Base-by-base conservation (phyloP, 306 rosid genomes). In the Astragalus glycyphyllos region DNA sequence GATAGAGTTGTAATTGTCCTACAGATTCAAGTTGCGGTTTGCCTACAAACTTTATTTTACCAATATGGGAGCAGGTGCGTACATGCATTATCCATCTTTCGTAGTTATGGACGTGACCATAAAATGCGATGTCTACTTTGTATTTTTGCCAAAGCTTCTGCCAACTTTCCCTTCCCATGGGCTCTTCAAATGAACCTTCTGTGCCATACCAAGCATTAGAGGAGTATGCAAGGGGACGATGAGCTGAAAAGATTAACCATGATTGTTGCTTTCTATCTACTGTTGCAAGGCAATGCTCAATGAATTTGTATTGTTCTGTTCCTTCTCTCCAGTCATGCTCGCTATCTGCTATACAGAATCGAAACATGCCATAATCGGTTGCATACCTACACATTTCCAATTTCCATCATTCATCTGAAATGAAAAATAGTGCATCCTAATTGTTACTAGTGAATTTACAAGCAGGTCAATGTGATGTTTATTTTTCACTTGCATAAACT, bases 271-370 rank as follows among this genome's bases (percentile, higher is more conserved):
- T 78, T 72, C 98, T 81, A 37, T 88, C 96, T 0, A 76, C 92
- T 0, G 96, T 85, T 65, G 97, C 93, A 81, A 87, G 81, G 72
- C 96, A 90, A 14, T 84, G 84, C 66, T 93, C 94, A 47, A 93
- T 90, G 88, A 92, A 93, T 79, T 58, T 84, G 87, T 85, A 85
- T 23, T 90, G 92, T 66, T 92, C 96, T 5, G 93, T 46, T 44
- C 96, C 98, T 71, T 93, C 93, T 63, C 96, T 89, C 96, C 96
- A 93, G 68, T 93, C 98, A 65, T 93, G 97, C 59, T 93, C 98
- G 53, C 85, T 84, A 29, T 90, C 94, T 8, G 86, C 97, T 74
- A 93, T 59, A 20, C 98, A 93, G 77, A 88, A 93, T 29, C 79
- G 91, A 64, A 87, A 93, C 91, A 90, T 69, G 37, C 96, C 98